Evolutionary conservation across 352 stramenopile genomes (phyloP).

Genomic region (Pythium rhizo-oryzae): DNA sequence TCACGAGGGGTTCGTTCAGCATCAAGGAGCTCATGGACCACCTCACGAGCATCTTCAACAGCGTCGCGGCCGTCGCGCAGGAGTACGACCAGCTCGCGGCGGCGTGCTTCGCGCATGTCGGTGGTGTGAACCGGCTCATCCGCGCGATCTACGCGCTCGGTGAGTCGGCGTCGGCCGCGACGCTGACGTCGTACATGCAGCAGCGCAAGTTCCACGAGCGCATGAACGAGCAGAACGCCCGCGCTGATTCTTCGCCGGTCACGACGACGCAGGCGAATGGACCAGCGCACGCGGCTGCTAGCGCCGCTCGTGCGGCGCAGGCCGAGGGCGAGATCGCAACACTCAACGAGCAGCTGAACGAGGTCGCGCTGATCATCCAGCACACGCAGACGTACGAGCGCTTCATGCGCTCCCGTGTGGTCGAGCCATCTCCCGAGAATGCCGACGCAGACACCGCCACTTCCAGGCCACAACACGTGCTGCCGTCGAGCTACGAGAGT

Average conservation of each 20-base stretch:
- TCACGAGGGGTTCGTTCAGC: conserved; percentile 59
- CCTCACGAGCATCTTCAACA: conserved; percentile 77
- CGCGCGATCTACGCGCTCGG: conserved; percentile 57
- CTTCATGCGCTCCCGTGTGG: conserved; percentile 80
- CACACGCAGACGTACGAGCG: conserved; percentile 90
- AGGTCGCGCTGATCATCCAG: conserved; percentile 85
- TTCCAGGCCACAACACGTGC: neutral
- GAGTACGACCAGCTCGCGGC: conserved; percentile 57
- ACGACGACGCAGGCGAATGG: conserved; percentile 3
- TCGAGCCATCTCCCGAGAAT: neutral
- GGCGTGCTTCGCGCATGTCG: conserved; percentile 59
- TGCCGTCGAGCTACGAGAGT: conserved; percentile 73
- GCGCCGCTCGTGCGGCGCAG: conserved; percentile 14
- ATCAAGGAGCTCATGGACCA: conserved; percentile 77
- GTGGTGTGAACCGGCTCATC: conserved; percentile 56
- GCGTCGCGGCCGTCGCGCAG: conserved; percentile 64
- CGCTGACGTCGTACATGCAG: conserved; percentile 71
- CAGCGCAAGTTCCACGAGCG: conserved; percentile 74
- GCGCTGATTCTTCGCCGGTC: conserved; percentile 15
- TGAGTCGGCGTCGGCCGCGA: conserved; percentile 56
- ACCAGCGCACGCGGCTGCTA: neutral
- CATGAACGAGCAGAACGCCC: conserved; percentile 39
- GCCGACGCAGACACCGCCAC: neutral
- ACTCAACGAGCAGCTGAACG: conserved; percentile 86
- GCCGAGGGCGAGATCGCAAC: conserved; percentile 61